Evolutionary conservation across 352 stramenopile genomes (phyloP), one percentile per base, ranked within the genome.

Genomic region (Phytophthora pistaciae): DNA sequence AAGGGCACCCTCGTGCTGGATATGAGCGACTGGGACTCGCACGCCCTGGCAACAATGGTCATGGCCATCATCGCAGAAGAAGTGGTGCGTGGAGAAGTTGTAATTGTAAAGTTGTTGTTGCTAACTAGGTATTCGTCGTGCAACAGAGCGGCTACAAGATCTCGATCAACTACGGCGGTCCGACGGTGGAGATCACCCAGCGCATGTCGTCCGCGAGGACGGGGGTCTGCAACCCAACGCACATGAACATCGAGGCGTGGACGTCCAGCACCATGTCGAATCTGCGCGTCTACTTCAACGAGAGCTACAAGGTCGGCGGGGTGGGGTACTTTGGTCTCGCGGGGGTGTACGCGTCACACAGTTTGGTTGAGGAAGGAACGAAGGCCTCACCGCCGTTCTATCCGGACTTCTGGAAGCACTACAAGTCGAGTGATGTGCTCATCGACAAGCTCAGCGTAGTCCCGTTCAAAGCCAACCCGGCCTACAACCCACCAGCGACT

Each of bases 181-280:
- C 31, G 56, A 62, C 1, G 63, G 53, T 2, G 67, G 56, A 27
- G 6, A 11, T 70, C 21, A 74, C 75, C 0, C 68, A 85, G 60
- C 71, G 74, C 11, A 85, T 83, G 74, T 73, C 72, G 5, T 85
- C 78, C 1, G 75, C 62, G 0, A 53, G 52, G 9, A 60, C 69
- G 0, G 83, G 83, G 7, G 13, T 73, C 0, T 91, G 81, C 25
- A 89, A 75, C 0, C 87, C 84, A 21, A 84, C 74, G 5, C 85
- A 94, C 48, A 1, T 85, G 9, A 93, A 92, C 40, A 23, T 82
- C 20, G 87, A 92, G 29, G 79, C 88, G 1, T 91, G 84, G 84
- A 60, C 73, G 0, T 63, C 74, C 0, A 80, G 70, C 5, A 82
- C 78, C 1, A 72, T 88, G 21, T 53, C 55, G 3, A 33, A 21